A percentile compares a stretch with the other conserved stretches of the same genome.
These are phyloP conservation scores for Scleromitrula shiraiana DNA, from an alignment of 2,329 filamentous ascomycete genomes.

Conservation along the genomic window DNA sequence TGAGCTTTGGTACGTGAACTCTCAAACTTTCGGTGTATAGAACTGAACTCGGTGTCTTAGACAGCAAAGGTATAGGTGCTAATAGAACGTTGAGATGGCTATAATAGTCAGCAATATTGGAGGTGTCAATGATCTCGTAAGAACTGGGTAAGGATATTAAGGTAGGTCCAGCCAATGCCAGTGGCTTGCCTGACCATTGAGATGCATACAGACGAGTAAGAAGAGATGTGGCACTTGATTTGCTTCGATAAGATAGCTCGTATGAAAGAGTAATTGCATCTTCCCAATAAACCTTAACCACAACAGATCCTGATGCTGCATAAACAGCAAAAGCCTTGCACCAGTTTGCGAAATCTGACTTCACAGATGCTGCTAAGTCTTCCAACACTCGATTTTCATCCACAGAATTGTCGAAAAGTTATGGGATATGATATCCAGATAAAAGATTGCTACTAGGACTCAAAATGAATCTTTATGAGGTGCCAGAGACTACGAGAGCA, in stretches of 20 bases:
- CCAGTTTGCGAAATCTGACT: not conserved
- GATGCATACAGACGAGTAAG: not conserved
- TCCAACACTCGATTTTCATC: not conserved
- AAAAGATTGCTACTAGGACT: not conserved
- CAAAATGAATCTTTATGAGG: not conserved
- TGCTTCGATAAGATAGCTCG: not conserved
- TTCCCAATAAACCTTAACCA: not conserved
- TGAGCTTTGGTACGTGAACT: not conserved
- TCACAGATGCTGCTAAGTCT: not conserved
- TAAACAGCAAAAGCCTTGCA: not conserved
- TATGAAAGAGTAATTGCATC: not conserved
- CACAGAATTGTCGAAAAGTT: not conserved
- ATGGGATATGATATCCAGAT: not conserved
- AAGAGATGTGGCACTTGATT: not conserved
- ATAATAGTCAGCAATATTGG: not conserved
- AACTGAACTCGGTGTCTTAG: not conserved
- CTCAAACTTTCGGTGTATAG: not conserved
- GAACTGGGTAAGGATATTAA: not conserved
- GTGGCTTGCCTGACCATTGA: not conserved
- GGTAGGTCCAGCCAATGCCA: not conserved
- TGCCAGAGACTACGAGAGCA: not conserved
- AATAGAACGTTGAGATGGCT: not conserved
- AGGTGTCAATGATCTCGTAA: not conserved
- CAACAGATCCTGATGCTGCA: not conserved
- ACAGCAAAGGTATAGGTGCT: not conserved